Conservation (phyloP, 108 stramenopile genomes). For the Skeletonema grethae region DNA sequence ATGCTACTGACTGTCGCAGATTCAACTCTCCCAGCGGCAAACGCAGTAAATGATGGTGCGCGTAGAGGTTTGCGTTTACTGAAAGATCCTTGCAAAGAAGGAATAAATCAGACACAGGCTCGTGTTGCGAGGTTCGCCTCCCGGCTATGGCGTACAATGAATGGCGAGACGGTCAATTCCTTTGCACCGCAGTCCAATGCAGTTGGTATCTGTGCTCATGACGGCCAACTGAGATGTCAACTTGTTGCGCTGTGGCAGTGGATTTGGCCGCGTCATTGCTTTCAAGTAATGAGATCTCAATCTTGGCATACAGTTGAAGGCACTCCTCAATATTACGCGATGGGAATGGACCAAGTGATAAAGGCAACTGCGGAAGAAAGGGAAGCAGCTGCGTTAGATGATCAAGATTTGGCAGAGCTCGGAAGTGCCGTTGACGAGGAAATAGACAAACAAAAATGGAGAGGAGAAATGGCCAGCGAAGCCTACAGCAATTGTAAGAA, state of each 20-base stretch:
- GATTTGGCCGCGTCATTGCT: conserved; percentile 76
- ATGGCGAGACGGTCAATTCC: conserved; percentile 58
- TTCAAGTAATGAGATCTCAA: conserved; percentile 61
- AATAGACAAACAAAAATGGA: conserved; percentile 79
- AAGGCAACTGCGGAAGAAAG: conserved; percentile 74
- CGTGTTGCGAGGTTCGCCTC: conserved; percentile 81
- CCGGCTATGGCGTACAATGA: conserved; percentile 82
- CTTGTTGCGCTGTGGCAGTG: conserved; percentile 85
- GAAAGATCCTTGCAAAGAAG: conserved; percentile 54
- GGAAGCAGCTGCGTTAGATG: conserved; percentile 63
- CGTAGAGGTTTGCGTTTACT: conserved; percentile 72
- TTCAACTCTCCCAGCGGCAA: conserved; percentile 71
- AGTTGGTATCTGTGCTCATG: conserved; percentile 68
- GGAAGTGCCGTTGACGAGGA: conserved; percentile 54
- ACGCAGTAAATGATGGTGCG: conserved; percentile 87
- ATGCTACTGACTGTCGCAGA: conserved; percentile 61
- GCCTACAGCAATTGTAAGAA: conserved; percentile 60
- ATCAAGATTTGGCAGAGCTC: conserved; percentile 57
- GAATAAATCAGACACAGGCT: conserved; percentile 52
- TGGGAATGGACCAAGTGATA: conserved; percentile 76
- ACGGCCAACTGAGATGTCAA: conserved; percentile 69
- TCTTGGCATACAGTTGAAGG: conserved; percentile 59
- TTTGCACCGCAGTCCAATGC: background rate
- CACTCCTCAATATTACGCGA: conserved; percentile 55
- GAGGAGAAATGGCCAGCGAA: conserved; percentile 76